Conservation (phyloP, 768 basidiomycete genomes). For the Suillus tomentosus region DNA sequence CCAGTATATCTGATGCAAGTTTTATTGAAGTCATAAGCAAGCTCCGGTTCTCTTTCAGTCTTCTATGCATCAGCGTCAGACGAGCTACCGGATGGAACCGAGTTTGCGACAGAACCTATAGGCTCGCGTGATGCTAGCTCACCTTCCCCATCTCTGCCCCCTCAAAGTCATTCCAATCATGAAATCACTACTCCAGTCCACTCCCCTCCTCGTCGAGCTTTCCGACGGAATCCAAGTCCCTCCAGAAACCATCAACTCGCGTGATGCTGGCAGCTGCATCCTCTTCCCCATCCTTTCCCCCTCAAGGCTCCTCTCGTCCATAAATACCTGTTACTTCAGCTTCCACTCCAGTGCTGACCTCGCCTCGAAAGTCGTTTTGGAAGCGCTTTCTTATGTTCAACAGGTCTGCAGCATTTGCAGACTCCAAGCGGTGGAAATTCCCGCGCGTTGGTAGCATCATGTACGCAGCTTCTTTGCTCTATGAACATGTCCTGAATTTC, state of each 20-base stretch:
- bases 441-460: background rate
- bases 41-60: background rate
- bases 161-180: background rate
- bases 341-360: background rate
- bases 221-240: background rate
- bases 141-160: background rate
- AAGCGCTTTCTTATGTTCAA: background rate
- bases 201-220: background rate
- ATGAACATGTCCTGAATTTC: background rate
- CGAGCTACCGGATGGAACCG: background rate
- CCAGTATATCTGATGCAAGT: background rate
- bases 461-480: background rate
- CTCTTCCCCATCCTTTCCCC: background rate
- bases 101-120: background rate
- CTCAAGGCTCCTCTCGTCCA: too few relatives aligned
- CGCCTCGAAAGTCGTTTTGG: background rate
- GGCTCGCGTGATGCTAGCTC: background rate
- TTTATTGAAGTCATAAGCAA: background rate
- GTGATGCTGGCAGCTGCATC: background rate
- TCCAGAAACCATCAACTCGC: background rate
- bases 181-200: background rate
- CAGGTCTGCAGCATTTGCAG: background rate
- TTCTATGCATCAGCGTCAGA: background rate
- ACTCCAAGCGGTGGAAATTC: background rate
- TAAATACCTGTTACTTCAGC: too few relatives aligned